Base-by-base conservation (phyloP, 176 grass and related monocot species). In the Avena eriantha region DNA sequence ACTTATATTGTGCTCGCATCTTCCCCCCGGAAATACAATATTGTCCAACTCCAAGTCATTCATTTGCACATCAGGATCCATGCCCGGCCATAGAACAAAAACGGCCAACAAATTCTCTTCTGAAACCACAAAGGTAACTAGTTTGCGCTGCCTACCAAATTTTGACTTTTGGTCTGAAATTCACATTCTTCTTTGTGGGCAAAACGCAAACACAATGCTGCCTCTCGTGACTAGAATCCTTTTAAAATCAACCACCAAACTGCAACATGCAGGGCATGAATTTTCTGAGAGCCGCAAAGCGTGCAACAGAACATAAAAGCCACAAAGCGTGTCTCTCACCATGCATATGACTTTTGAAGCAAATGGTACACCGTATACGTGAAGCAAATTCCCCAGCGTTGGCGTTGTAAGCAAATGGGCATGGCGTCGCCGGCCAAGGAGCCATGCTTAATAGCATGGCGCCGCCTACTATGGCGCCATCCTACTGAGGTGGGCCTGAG, bases 31-130 rank as follows among this genome's bases (percentile, higher is more conserved):
- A 82, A 75, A 26, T 50, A 35, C 74, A 88, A 51, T 47, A 80
- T 75, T 90, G 31, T 80, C 23, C 49, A 73, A 33, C 23, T 73
- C 73, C 19, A 82, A 39, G 59, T 82, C 36, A 79, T 83, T 79
- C 74, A 59, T 84, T 33, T n/a, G 70, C 76, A 87, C 77, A 82
- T 10, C 45, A 87, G 79, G 73, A 50, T 65, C 73, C 73, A 82
- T 82, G 21, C 83, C 67, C 11, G 64, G 64, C 64, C n/a, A 72
- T 26, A 26, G 22, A 45, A 31, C 45, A 39, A 83, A 83, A 64
- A 41, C 17, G 26, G 53, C 19, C 45, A 83, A 73, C 46, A 83
- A 55, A 82, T 58, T 24, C 46, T 48, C 22, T 45, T 31, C 59
- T 69, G 4, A 83, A 74, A 17, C 12, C 55, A 13, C 10, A 72